These are phyloP conservation scores for Penicillium subrubescens DNA, from an alignment of 495 filamentous ascomycete species.

Conservation along the genomic window DNA sequence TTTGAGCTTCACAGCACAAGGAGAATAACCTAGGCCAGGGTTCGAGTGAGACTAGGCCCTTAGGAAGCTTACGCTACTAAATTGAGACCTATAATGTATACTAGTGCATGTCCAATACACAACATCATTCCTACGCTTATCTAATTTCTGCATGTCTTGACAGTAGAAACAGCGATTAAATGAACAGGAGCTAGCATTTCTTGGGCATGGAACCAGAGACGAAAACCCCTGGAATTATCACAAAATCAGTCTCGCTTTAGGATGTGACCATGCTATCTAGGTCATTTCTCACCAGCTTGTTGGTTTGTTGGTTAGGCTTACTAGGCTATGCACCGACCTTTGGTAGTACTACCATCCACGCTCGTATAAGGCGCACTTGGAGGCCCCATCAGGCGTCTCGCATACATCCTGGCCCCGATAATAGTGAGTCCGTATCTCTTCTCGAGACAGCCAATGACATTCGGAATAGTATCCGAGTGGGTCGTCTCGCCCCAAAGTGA, in stretches of 20 bases:
- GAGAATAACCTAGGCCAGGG: not conserved
- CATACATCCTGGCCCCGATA: constrained; percentile 34
- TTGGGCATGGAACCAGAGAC: not conserved
- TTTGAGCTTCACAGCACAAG: not conserved
- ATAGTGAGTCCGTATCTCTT: constrained; percentile 38
- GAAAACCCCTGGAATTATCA: not conserved
- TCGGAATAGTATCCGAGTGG: constrained; percentile 43
- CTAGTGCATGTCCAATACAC: not conserved
- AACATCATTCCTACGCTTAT: not conserved
- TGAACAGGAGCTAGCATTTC: not conserved
- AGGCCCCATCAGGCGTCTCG: constrained; percentile 40
- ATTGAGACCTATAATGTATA: not conserved
- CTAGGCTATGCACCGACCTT: constrained; percentile 43
- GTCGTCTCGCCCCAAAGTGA: constrained; percentile 34
- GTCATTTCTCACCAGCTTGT: constrained; percentile 28
- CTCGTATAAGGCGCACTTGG: constrained; percentile 55
- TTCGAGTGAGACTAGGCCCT: not conserved
- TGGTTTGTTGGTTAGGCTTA: constrained; percentile 54
- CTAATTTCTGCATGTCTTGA: not conserved
- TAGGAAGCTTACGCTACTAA: not conserved
- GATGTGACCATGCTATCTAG: constrained; percentile 33
- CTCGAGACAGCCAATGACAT: constrained; percentile 33
- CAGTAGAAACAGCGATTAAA: not conserved
- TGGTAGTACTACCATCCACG: constrained; percentile 60
- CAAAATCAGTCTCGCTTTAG: constrained; percentile 39